phyloP scores from a whole-genome alignment of 2,329 filamentous ascomycete genomes.

The Botrytis hyacinthi region DNA sequence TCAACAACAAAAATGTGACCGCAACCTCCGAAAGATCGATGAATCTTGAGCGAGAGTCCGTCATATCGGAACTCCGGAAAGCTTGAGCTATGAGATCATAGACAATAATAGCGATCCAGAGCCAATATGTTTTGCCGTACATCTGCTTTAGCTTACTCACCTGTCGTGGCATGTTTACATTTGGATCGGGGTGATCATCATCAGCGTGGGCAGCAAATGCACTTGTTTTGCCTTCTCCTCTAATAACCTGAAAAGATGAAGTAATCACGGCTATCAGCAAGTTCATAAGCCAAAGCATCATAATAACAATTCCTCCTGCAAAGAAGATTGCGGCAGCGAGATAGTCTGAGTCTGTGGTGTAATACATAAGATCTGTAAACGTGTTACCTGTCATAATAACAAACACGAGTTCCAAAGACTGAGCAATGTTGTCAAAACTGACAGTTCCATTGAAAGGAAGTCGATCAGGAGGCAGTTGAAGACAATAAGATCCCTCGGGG shows the following conservation, averaged over 20 bases:
- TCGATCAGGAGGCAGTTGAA: conserved; percentile 63
- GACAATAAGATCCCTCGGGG: conserved; percentile 76
- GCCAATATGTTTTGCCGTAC: conserved; percentile 69
- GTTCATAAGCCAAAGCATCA: conserved; percentile 96
- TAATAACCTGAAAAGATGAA: conserved; percentile 95
- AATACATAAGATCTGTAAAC: conserved; percentile 92
- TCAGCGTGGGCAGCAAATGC: conserved; percentile 82
- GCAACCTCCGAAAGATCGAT: conserved; percentile 71
- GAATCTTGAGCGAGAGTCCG: conserved; percentile 54
- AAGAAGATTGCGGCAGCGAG: conserved; percentile 79
- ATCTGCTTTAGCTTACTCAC: conserved; percentile 59
- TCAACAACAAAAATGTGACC: conserved; percentile 73
- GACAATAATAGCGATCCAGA: conserved; percentile 81
- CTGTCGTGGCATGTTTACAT: conserved; percentile 43
- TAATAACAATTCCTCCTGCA: conserved; percentile 74
- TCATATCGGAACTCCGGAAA: conserved; percentile 75
- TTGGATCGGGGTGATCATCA: conserved; percentile 39
- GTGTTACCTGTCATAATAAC: conserved; percentile 99
- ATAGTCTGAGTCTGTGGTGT: conserved; percentile 88
- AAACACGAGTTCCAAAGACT: conserved; percentile 92
- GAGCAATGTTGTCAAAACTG: conserved; percentile 90
- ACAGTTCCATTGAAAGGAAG: conserved; percentile 77
- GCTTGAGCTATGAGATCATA: conserved; percentile 79
- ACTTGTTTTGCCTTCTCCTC: conserved; percentile 91
- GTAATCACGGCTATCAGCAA: conserved; percentile 95